phyloP scores from a whole-genome alignment of 192 early-diverging fungal species.

The Gamsiella multidivaricata region DNA sequence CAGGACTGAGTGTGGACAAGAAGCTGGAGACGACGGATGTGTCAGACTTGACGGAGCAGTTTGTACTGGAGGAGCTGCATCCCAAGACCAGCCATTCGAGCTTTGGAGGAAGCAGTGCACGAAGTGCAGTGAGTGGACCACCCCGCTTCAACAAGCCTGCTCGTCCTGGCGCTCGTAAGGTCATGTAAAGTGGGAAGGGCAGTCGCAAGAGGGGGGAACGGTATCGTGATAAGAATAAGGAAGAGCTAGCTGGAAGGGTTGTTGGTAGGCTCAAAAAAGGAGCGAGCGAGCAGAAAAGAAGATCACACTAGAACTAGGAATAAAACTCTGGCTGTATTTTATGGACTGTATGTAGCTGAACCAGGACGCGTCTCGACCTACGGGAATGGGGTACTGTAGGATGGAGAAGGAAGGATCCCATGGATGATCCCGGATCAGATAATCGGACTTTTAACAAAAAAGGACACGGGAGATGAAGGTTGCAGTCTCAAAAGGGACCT shows the following conservation, averaged over 20 bases:
- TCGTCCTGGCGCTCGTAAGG: constrained; percentile 47
- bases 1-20: constrained; percentile 67
- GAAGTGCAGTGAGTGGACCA: constrained; percentile 10
- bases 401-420: not conserved
- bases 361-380: no score
- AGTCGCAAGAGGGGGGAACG: not conserved
- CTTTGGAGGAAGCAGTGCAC: not conserved
- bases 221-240: not conserved
- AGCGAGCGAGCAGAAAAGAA: not conserved
- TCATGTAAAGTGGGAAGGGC: constrained; percentile 38
- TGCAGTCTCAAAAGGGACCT: no score
- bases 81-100: constrained; percentile 10
- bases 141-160: constrained; percentile 49
- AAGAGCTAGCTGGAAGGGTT: not conserved
- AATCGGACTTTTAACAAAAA: constrained; percentile 26
- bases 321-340: no score
- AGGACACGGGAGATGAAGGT: no score
- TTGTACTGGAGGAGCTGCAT: constrained; percentile 66
- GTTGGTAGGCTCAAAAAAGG: no score
- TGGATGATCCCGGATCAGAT: constrained; percentile 34
- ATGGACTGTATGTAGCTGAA: no score
- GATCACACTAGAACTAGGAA: no score
- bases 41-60: constrained; percentile 63
- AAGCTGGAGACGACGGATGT: constrained; percentile 77
- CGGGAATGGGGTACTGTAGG: no score